Evolutionary conservation across 768 basidiomycete species (phyloP).

Genomic region (Tricholoma sp.): DNA sequence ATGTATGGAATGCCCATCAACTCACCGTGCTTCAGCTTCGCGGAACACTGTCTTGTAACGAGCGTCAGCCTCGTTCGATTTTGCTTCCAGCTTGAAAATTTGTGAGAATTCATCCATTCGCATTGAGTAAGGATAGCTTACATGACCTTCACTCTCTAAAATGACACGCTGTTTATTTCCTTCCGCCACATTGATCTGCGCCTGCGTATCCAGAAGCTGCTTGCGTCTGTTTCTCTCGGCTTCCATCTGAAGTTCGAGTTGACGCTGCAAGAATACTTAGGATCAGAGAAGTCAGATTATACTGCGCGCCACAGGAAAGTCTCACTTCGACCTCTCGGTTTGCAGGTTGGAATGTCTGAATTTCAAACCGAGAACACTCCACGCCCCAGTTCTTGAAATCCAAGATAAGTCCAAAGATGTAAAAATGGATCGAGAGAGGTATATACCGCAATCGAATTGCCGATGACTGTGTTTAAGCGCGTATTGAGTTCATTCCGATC

Average conservation of each 20-base stretch:
- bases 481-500: slow-evolving; percentile 51
- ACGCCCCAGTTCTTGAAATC: slow-evolving; percentile 46
- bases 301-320: not conserved
- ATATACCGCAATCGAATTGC: slow-evolving; percentile 39
- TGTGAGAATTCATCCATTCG: not conserved
- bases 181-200: slow-evolving; percentile 54
- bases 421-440: not conserved
- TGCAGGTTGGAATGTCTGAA: slow-evolving; percentile 55
- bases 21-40: slow-evolving; percentile 45
- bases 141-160: slow-evolving; percentile 49
- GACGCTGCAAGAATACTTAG: slow-evolving; percentile 29
- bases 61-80: slow-evolving; percentile 52
- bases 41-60: slow-evolving; percentile 44
- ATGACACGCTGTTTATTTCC: slow-evolving; percentile 53
- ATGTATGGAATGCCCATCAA: not conserved
- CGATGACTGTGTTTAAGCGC: slow-evolving; percentile 43
- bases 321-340: slow-evolving; percentile 55
- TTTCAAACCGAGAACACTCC: slow-evolving; percentile 51
- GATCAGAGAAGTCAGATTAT: not conserved
- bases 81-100: slow-evolving; percentile 35
- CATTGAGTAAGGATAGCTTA: slow-evolving; percentile 15
- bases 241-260: slow-evolving; percentile 58
- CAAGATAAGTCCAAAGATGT: not conserved
- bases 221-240: slow-evolving; percentile 53
- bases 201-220: slow-evolving; percentile 52